Base-by-base conservation (phyloP, 148 eudicot species). In the Camellia granthamiana region DNA sequence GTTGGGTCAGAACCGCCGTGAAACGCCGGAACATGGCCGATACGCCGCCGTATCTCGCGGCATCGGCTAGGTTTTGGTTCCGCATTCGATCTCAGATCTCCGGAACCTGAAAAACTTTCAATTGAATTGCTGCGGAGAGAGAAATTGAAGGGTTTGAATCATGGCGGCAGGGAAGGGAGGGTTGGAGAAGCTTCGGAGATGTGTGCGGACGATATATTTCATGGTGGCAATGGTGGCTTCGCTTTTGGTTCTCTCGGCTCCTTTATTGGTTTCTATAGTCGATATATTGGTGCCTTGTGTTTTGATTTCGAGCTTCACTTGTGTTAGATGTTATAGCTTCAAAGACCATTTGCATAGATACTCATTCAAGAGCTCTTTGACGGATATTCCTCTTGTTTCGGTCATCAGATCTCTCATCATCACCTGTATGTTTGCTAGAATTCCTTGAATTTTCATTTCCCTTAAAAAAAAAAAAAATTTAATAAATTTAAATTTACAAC, bases 201-300 rank as follows among this genome's bases (percentile, higher is more conserved):
- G 84, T 7, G 73, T 86, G 6, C 72, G 97, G 74, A 93, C 97
- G 83, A 83, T 88, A 46, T 95, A 90, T 71, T 95, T 95, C 83
- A 87, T 95, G 99, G 89, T 90, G 74, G 98, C 90, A 46, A 93
- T 95, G 97, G 82, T 90, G 78, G 90, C 89, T 78, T 95, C 99
- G 78, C 83, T 93, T 73, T 52, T 91, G 74, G 89, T 89, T 46
- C 81, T 89, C 74, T 91, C 91, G 42, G 78, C 89, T 46, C 97
- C 97, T 46, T 83, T 93, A 13, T 65, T 92, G 84, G 90, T 95
- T 61, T 97, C 95, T 5, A 74, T 93, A 16, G 90, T 88, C 23
- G 99, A 95, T 83, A 87, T 91, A 1, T 4, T 89, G 84, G 89
- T 92, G 68, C 93, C 97, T 3, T 88, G 87, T 67, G 73, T 90